Base-by-base conservation (phyloP, 1,284 basidiomycete species). In the Butyriboletus appendiculatus region DNA sequence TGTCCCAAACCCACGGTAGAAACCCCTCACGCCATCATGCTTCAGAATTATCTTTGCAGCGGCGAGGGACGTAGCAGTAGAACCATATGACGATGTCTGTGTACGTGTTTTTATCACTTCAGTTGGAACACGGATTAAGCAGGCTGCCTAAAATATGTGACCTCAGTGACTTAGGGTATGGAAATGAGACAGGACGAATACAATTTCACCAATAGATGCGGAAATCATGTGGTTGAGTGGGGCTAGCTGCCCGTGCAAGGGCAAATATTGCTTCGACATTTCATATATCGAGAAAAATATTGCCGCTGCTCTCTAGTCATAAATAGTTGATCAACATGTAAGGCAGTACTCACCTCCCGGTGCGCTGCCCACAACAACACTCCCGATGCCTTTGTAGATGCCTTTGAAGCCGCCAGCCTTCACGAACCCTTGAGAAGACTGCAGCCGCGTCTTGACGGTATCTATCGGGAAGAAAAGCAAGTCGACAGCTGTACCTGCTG, bases 271-370 rank as follows among this genome's bases (percentile, higher is more conserved):
- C 74, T 99, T 99, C 62, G 96, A 80, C 14, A 84, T 83, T 65
- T 98, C 96, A 69, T 99, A 99, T 0, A 88, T 93, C 22, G 92
- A 90, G 72, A 99, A 99, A 77, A 99, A 99, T 1, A 86, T 84
- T 1, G 96, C 93, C 55, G 96, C 96, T 96, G 55, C n/a, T 42
- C 45, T 45, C 49, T 40, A 15, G 52, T 57, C 43, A 53, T 44
- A 24, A 34, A 47, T 20, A 32, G 37, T 41, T 5, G 10, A 42
- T 35, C 16, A 15, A 48, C n/a, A 35, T n/a, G 12, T 34, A 34
- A 0, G 24, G 11, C 8, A 32, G 20, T 8, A 70, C 84, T 62
- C 69, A 95, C 94, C 94, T 68, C 96, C 96, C 0, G 97, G 96
- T 14, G 96, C 95, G 67, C 94, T 95, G 18, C 96, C 97, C 10